Conservation (phyloP, 768 basidiomycete genomes). For the Termitomyces sp. region DNA sequence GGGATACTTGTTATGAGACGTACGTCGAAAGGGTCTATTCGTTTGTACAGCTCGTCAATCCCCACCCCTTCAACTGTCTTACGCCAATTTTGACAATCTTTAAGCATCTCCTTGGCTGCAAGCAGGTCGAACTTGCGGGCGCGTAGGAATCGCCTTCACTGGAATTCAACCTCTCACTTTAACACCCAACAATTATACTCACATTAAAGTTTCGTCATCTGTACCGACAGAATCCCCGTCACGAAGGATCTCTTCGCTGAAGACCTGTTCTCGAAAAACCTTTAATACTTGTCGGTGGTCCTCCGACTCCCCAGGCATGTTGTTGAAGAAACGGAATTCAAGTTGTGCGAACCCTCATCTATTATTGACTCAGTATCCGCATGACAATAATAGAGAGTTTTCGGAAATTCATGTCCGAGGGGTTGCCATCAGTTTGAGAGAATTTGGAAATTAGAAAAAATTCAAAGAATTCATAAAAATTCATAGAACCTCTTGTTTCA, state of each 20-base stretch:
- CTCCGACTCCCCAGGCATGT: conserved; percentile 9
- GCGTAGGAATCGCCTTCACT: conserved; percentile 65
- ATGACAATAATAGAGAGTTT: too few species aligned
- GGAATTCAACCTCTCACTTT: neutral
- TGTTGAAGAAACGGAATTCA: neutral
- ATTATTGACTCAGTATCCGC: too few species aligned
- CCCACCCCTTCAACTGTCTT: conserved; percentile 59
- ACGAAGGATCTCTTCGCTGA: conserved; percentile 49
- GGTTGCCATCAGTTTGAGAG: too few species aligned
- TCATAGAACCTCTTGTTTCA: too few species aligned
- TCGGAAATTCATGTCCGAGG: too few species aligned
- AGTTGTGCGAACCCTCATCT: neutral
- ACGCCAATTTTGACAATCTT: conserved; percentile 67
- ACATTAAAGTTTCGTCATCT: conserved; percentile 57
- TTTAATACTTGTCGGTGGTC: conserved; percentile 35
- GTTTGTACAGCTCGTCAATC: conserved; percentile 58
- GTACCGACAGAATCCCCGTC: conserved; percentile 64
- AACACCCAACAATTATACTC: conserved; percentile 17
- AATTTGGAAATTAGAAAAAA: too few species aligned
- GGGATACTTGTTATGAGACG: conserved; percentile 20
- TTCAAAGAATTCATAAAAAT: too few species aligned
- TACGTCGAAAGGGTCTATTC: conserved; percentile 70
- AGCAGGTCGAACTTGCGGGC: conserved; percentile 62
- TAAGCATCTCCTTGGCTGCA: conserved; percentile 62
- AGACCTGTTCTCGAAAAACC: conserved; percentile 49